phyloP scores from a whole-genome alignment of 768 basidiomycete genomes.

The Mycena haematopus region DNA sequence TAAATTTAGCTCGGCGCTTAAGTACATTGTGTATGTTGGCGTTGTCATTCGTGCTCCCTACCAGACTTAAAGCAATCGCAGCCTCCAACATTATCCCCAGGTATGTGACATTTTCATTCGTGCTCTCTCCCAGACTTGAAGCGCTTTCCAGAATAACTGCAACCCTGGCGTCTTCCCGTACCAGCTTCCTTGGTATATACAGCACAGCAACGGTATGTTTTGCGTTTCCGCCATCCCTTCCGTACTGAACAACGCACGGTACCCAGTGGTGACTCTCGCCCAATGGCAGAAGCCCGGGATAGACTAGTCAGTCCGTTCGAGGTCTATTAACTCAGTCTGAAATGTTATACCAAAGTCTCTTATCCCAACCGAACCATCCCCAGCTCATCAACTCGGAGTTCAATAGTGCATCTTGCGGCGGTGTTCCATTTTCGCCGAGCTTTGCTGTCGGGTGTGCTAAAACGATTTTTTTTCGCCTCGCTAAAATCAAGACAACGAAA shows the following conservation, averaged over 20 bases:
- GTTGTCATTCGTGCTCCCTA: too few relatives aligned
- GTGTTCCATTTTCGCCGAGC: slow-evolving; percentile 56
- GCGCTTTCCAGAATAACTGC: slow-evolving; percentile 59
- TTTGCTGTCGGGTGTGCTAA: slow-evolving; percentile 47
- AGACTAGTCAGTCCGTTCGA: slow-evolving; percentile 23
- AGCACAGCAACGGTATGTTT: slow-evolving; percentile 53
- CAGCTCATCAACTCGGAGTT: slow-evolving; percentile 60
- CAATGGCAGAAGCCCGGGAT: slow-evolving; percentile 57
- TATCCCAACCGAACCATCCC: slow-evolving; percentile 40
- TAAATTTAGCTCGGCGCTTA: slow-evolving; percentile 45
- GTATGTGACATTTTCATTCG: slow-evolving; percentile 42
- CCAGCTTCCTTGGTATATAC: slow-evolving; percentile 49
- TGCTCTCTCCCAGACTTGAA: slow-evolving; percentile 25
- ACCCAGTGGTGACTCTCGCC: slow-evolving; percentile 46
- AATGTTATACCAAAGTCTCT: slow-evolving; percentile 15
- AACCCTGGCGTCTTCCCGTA: slow-evolving; percentile 35
- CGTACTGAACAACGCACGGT: neutral
- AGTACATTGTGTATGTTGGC: slow-evolving; percentile 54
- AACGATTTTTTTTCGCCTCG: neutral
- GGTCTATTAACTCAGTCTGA: neutral
- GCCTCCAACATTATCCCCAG: slow-evolving; percentile 58
- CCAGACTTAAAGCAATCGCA: slow-evolving; percentile 22
- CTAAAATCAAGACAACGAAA: neutral
- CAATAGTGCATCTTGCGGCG: slow-evolving; percentile 60
- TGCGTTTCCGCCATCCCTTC: neutral